Evolutionary conservation across 352 stramenopile genomes (phyloP).

Genomic region (Blastocystis sp.): DNA sequence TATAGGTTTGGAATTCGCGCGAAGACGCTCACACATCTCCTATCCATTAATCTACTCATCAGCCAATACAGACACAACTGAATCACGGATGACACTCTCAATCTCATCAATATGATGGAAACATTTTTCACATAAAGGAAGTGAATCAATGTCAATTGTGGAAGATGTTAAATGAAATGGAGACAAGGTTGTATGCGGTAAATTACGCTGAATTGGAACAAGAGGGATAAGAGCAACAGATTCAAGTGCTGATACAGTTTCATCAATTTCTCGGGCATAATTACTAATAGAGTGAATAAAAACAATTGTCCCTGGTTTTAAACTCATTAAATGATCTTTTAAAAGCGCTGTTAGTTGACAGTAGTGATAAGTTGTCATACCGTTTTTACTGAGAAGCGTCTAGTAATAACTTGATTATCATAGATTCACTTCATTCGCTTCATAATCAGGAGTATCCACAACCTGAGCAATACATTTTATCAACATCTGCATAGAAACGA

Average conservation of each 20-base stretch:
- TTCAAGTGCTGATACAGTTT: neutral
- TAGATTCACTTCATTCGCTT: no score
- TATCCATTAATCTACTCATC: neutral
- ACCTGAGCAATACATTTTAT: neutral
- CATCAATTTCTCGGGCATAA: neutral
- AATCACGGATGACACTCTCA: neutral
- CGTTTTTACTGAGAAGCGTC: no score
- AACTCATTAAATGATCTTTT: neutral
- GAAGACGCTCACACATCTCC: neutral
- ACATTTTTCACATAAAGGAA: neutral
- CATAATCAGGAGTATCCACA: neutral
- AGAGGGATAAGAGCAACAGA: neutral
- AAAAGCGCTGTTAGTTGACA: neutral
- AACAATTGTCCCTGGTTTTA: neutral
- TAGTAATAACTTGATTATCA: no score
- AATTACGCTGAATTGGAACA: neutral
- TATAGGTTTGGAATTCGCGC: neutral
- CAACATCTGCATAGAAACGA: constrained; percentile 17
- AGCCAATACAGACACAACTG: neutral
- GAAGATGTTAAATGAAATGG: neutral
- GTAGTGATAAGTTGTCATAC: neutral
- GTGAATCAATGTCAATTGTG: neutral
- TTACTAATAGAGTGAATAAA: constrained; percentile 20
- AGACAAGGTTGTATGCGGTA: neutral
- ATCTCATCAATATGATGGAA: neutral